These are phyloP conservation scores for Cladosporium sp. DNA, from an alignment of 2,329 filamentous ascomycete genomes.

Conservation along the genomic window DNA sequence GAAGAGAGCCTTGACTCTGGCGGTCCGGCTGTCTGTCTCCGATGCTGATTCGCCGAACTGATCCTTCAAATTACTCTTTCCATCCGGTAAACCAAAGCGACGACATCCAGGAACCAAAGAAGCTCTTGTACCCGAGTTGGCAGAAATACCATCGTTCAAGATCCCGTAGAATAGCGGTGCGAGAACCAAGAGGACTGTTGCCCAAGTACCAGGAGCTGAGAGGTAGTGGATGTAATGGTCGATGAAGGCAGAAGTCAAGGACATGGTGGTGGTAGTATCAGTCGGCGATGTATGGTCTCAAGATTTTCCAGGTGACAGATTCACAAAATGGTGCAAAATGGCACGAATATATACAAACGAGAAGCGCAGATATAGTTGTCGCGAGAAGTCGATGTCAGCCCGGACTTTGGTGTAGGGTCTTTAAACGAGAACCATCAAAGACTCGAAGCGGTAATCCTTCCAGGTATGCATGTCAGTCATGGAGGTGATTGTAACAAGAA, in stretches of 20 bases:
- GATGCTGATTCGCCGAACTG: conserved; percentile 15
- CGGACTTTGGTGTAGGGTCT: too few relatives aligned
- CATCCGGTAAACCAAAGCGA: conserved; percentile 20
- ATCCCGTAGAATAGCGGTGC: conserved; percentile 16
- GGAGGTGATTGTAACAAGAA: too few relatives aligned
- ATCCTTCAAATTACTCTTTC: conserved; percentile 23
- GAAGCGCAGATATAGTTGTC: too few relatives aligned
- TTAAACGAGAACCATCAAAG: too few relatives aligned
- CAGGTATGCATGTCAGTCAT: too few relatives aligned
- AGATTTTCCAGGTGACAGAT: too few relatives aligned
- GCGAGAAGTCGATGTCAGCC: too few relatives aligned
- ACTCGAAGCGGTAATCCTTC: too few relatives aligned
- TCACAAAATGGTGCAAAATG: too few relatives aligned
- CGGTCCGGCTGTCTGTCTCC: conserved; percentile 32
- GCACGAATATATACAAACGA: too few relatives aligned
- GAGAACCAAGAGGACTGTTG: conserved; percentile 18
- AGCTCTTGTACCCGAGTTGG: conserved; percentile 2
- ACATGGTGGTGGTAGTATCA: conserved; percentile 16
- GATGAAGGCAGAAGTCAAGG: conserved; percentile 14
- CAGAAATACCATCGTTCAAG: conserved; percentile 1
- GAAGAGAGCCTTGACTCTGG: conserved; percentile 62
- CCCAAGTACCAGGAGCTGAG: conserved; percentile 15
- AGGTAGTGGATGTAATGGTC: conserved; percentile 23
- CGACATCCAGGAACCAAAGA: conserved; percentile 24
- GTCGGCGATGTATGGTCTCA: neutral